Percentiles rank a stretch among this genome's conserved stretches.
Conservation (phyloP, 176 grass and related monocot genomes). For the Bromus sterilis region DNA sequence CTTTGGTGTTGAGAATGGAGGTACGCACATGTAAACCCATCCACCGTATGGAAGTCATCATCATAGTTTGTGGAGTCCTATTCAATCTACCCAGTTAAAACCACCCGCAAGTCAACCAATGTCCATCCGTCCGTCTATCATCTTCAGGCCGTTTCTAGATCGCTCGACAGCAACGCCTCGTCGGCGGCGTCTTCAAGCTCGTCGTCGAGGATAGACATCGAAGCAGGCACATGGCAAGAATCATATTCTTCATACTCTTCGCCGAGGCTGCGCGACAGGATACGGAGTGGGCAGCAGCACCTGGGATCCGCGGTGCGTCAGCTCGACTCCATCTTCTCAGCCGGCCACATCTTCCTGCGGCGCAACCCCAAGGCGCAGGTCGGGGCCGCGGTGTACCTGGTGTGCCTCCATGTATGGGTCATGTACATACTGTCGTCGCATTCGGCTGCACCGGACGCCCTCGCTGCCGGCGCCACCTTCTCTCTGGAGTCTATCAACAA, state of each 20-base stretch:
- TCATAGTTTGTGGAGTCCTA: not conserved
- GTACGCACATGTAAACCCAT: constrained; percentile 1
- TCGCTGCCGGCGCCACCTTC: constrained; percentile 40
- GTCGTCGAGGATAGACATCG: constrained; percentile 52
- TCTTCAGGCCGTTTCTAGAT: constrained; percentile 62
- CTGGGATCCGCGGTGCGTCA: constrained; percentile 59
- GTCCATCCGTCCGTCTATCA: not conserved
- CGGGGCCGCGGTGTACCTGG: constrained; percentile 49
- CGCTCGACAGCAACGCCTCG: constrained; percentile 34
- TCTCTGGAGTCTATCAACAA: constrained; percentile 55
- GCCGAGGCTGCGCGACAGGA: constrained; percentile 39
- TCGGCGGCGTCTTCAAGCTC: constrained; percentile 22
- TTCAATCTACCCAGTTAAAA: not conserved
- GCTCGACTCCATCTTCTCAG: constrained; percentile 81
- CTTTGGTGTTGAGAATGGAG: constrained; percentile 73
- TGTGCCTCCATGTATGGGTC: constrained; percentile 80
- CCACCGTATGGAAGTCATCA: not conserved
- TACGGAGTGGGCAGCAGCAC: constrained; percentile 44
- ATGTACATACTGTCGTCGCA: constrained; percentile 70
- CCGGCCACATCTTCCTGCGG: constrained; percentile 61
- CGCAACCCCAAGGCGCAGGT: constrained; percentile 60
- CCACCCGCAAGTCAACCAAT: not conserved
- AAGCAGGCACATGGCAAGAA: constrained; percentile 32
- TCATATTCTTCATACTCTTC: constrained; percentile 31
- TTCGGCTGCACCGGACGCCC: constrained; percentile 30